These are phyloP conservation scores for Trypethelium eluteriae DNA, from an alignment of 495 filamentous ascomycete species.

Conservation along the genomic window DNA sequence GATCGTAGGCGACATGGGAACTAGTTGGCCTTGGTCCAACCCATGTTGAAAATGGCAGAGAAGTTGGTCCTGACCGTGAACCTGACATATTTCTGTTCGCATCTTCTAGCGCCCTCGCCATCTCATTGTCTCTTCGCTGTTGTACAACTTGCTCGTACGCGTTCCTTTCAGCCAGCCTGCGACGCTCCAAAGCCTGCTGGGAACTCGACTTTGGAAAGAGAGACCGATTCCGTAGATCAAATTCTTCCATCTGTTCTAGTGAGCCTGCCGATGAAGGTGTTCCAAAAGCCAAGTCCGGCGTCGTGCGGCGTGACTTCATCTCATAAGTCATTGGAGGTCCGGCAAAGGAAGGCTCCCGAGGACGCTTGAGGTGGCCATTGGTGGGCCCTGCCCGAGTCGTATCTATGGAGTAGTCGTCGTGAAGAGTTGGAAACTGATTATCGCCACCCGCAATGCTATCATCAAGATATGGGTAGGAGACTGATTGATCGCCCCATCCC, in stretches of 20 bases:
- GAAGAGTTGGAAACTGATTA: neutral
- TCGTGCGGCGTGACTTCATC: conserved; percentile 13
- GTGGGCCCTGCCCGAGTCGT: neutral
- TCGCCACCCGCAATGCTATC: neutral
- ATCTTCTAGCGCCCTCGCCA: conserved; percentile 11
- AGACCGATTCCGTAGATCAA: neutral
- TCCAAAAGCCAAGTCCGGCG: neutral
- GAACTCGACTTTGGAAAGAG: neutral
- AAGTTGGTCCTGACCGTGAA: neutral
- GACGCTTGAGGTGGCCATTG: conserved; percentile 6
- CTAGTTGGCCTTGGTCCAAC: neutral
- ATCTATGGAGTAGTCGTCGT: neutral
- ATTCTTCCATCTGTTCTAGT: conserved; percentile 1
- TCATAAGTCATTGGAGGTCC: neutral
- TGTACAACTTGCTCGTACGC: conserved; percentile 6
- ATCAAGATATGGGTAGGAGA: neutral
- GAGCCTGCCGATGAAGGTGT: conserved; percentile 12
- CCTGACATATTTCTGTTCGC: neutral
- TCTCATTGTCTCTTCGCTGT: conserved; percentile 12
- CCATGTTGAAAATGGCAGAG: neutral
- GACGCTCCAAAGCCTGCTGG: conserved; percentile 6
- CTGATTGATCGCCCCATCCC: neutral
- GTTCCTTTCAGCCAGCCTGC: neutral
- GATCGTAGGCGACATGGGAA: neutral
- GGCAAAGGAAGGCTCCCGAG: neutral